Conservation (phyloP, 163 green algal genomes). For the Scenedesmus sp. region DNA sequence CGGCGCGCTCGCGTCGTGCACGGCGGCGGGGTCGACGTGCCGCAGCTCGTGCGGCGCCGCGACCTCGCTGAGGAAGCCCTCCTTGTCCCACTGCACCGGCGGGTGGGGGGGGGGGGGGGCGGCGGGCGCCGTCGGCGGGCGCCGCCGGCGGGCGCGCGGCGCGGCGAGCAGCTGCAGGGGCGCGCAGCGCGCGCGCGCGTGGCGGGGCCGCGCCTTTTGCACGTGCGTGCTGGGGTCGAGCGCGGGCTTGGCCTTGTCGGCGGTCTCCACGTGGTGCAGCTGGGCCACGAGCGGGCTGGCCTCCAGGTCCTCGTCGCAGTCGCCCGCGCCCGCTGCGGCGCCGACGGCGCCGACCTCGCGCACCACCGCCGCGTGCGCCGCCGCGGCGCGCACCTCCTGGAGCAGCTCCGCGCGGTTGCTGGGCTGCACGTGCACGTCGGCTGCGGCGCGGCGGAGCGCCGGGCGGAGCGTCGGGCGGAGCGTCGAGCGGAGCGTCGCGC, state of each 20-base stretch:
- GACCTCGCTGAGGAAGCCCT: slow-evolving; percentile 44
- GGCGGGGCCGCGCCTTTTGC: slow-evolving; percentile 18
- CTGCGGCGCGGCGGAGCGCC: too few species aligned
- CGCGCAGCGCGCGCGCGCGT: too few species aligned
- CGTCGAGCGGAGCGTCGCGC: too few species aligned
- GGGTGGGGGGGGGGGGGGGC: too few species aligned
- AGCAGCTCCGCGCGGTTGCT: slow-evolving; percentile 41
- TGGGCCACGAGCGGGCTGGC: slow-evolving; percentile 29
- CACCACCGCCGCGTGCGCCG: slow-evolving; percentile 24
- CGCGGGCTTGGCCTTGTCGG: slow-evolving; percentile 29
- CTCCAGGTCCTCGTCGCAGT: slow-evolving; percentile 25
- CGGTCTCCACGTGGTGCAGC: slow-evolving; percentile 30
- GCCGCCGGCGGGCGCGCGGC: too few species aligned
- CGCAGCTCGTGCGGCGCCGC: slow-evolving; percentile 2
- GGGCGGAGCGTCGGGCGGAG: too few species aligned
- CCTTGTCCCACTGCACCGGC: slow-evolving; percentile 47
- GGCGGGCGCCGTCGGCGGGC: too few species aligned
- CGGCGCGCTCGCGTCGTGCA: slow-evolving; percentile 28
- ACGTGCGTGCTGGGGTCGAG: slow-evolving; percentile 30
- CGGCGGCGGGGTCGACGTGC: slow-evolving; percentile 7
- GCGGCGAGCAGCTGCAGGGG: too few species aligned
- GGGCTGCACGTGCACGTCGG: slow-evolving; percentile 29
- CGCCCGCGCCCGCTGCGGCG: slow-evolving; percentile 26
- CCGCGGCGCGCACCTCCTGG: slow-evolving; percentile 31
- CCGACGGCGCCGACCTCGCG: slow-evolving; percentile 32